Conservation (phyloP, 1,139 yeast species). For the Petasospora rhodanensis region DNA sequence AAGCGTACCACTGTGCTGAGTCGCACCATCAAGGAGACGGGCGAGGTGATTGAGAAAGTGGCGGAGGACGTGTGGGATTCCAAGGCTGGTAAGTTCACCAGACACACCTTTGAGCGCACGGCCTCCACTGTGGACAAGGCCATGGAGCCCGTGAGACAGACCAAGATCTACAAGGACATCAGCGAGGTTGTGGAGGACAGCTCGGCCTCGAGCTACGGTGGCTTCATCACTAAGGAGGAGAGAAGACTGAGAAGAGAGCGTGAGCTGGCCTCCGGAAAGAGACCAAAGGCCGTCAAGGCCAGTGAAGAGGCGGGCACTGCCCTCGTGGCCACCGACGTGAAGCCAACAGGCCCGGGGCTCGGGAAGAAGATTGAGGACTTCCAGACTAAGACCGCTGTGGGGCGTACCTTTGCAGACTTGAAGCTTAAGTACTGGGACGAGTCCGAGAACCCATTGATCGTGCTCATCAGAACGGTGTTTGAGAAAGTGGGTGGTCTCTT, state of each 20-base stretch:
- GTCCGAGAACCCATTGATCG: slow-evolving; percentile 87
- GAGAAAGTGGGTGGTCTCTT: slow-evolving; percentile 78
- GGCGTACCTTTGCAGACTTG: slow-evolving; percentile 57
- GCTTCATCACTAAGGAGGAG: slow-evolving; percentile 81
- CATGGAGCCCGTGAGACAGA: slow-evolving; percentile 91
- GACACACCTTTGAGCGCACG: slow-evolving; percentile 73
- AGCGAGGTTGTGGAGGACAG: slow-evolving; percentile 91
- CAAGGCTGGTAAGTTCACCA: slow-evolving; percentile 82
- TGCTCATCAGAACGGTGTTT: slow-evolving; percentile 72
- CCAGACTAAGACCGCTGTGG: slow-evolving; percentile 64
- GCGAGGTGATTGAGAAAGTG: slow-evolving; percentile 87
- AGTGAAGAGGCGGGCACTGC: slow-evolving; percentile 86
- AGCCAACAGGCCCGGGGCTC: slow-evolving; percentile 63
- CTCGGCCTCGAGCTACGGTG: slow-evolving; percentile 83
- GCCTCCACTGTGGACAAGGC: slow-evolving; percentile 78
- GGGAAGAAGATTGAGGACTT: slow-evolving; percentile 67
- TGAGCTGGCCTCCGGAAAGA: slow-evolving; percentile 57
- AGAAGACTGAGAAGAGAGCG: slow-evolving; percentile 71
- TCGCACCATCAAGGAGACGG: slow-evolving; percentile 79
- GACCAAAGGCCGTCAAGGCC: slow-evolving; percentile 64
- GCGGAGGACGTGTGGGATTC: slow-evolving; percentile 97
- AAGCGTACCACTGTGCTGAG: slow-evolving; percentile 80
- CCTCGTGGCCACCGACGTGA: slow-evolving; percentile 77
- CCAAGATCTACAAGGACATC: slow-evolving; percentile 85
- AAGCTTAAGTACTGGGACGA: slow-evolving; percentile 82